phyloP scores from a whole-genome alignment of 306 rosid genomes.

The Crotalaria pallida region DNA sequence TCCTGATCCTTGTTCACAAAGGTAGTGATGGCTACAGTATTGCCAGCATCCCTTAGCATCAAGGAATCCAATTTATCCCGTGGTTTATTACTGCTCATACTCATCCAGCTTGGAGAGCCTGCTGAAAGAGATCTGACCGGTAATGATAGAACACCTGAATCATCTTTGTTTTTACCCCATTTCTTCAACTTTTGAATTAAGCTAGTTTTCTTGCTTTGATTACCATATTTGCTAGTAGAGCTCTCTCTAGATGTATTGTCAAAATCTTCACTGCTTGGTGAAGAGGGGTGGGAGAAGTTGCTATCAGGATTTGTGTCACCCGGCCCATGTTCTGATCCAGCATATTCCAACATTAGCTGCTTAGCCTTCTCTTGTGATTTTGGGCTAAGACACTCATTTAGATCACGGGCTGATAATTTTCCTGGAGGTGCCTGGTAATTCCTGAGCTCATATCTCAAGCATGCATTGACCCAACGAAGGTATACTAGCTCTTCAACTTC shows the following conservation, averaged over 20 bases:
- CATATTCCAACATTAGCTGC: constrained; percentile 72
- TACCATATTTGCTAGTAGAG: constrained; percentile 49
- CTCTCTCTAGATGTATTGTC: constrained; percentile 73
- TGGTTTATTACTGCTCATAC: constrained; percentile 42
- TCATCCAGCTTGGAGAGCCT: constrained; percentile 51
- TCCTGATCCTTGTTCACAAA: constrained; percentile 58
- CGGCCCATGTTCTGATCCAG: constrained; percentile 80
- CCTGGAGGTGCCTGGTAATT: constrained; percentile 56
- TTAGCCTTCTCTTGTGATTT: constrained; percentile 78
- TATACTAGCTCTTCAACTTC: constrained; percentile 92
- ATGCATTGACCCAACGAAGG: constrained; percentile 91
- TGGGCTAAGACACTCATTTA: constrained; percentile 63
- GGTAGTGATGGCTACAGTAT: constrained; percentile 57
- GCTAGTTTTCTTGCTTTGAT: constrained; percentile 57
- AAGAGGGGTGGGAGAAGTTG: constrained; percentile 68
- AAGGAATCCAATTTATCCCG: constrained; percentile 62
- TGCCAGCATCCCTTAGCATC: constrained; percentile 66
- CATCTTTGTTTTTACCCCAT: constrained; percentile 77
- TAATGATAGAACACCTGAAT: constrained; percentile 43
- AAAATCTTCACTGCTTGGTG: constrained; percentile 90
- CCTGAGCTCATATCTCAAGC: constrained; percentile 78
- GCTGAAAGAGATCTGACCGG: constrained; percentile 48
- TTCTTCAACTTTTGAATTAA: constrained; percentile 73
- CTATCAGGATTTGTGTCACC: constrained; percentile 78
- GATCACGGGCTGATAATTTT: constrained; percentile 67